Base-by-base conservation (phyloP, 2,329 filamentous ascomycete genomes). In the Triangularia verruculosa region DNA sequence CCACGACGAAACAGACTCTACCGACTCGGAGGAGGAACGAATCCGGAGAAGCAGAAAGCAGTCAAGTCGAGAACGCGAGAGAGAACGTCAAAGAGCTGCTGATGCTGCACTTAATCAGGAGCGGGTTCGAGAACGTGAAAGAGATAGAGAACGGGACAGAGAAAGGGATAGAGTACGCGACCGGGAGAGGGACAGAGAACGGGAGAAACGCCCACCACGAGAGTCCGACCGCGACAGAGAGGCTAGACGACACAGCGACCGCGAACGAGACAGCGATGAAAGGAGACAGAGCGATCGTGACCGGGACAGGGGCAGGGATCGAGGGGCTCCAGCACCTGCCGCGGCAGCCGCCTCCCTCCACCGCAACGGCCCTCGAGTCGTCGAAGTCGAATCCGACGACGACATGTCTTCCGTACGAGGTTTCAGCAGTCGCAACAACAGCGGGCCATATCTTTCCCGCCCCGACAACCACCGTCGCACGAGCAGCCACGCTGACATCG, bases 401-500 rank as follows among this genome's bases (percentile, higher is more conserved):
- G 68, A 69, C 20, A 6, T 66, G 1, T 65, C 65, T 1, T 62
- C 70, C 0, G 67, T 69, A 20, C 65, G 67, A 3, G 34, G 34
- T 24, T 59, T 72, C 30, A 65, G 66, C 12, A 65, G 66, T 11
- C 64, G 61, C 71, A 76, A 65, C 64, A 74, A 52, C 73, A 75
- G 57, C 71, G 78, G 59, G 73, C 75, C 15, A 25, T 76, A 79
- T 66, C 69, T 77, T 12, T 71, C 75, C 28, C 75, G 79, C n/a
- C 76, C 79, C 1, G 79, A 79, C 1, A 69, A 74, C 13, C 73
- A 78, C 27, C 74, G 80, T 55, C 74, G 82, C 53, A 80, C 81
- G 2, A 82, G 81, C 72, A 83, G 81, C 68, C 81, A 83, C 64
- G 79, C 80, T 24, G 81, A 83, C 64, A 73, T 78, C 32, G 81